Percentiles rank a stretch among this genome's conserved stretches.
These are phyloP conservation scores for Pyrenochaeta sp. DNA, from an alignment of 2,329 filamentous ascomycete species.

Conservation along the genomic window DNA sequence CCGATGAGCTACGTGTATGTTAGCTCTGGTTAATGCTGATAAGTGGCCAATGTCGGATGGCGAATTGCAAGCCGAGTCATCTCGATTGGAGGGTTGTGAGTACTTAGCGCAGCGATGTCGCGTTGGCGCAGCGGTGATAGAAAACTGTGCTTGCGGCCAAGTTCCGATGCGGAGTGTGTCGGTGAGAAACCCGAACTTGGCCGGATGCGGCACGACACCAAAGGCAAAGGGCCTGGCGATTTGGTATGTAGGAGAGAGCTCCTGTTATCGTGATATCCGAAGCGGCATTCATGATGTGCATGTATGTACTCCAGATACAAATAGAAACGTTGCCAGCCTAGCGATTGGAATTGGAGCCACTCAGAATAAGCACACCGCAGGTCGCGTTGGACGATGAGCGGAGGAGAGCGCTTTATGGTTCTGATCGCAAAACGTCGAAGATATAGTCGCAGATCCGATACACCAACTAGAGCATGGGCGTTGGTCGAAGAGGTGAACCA, in stretches of 20 bases:
- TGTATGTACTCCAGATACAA: not conserved
- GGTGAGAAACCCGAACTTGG: slow-evolving; percentile 32
- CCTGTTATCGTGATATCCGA: not conserved
- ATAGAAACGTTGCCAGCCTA: too few species aligned
- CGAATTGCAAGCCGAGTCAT: slow-evolving; percentile 23
- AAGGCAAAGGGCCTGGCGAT: slow-evolving; percentile 17
- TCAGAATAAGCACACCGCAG: not conserved
- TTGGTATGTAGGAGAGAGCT: slow-evolving; percentile 4
- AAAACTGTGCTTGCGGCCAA: slow-evolving; percentile 22
- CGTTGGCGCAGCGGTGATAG: slow-evolving; percentile 18
- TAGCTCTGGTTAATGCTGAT: slow-evolving; percentile 15
- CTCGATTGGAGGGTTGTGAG: slow-evolving; percentile 26
- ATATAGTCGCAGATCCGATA: not conserved
- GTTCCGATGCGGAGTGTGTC: slow-evolving; percentile 13
- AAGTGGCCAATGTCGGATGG: slow-evolving; percentile 35
- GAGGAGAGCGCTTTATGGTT: not conserved
- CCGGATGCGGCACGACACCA: slow-evolving; percentile 25
- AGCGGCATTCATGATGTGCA: not conserved
- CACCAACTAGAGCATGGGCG: not conserved
- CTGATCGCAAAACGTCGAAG: not conserved
- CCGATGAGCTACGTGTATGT: slow-evolving; percentile 20
- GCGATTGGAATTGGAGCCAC: not conserved
- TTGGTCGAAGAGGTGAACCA: not conserved
- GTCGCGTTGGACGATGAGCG: not conserved
- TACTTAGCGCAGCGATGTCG: slow-evolving; percentile 18